Evolutionary conservation across 129 eudicot genomes (phyloP), one percentile per base, ranked within the genome.

Genomic region (Arctium minus): DNA sequence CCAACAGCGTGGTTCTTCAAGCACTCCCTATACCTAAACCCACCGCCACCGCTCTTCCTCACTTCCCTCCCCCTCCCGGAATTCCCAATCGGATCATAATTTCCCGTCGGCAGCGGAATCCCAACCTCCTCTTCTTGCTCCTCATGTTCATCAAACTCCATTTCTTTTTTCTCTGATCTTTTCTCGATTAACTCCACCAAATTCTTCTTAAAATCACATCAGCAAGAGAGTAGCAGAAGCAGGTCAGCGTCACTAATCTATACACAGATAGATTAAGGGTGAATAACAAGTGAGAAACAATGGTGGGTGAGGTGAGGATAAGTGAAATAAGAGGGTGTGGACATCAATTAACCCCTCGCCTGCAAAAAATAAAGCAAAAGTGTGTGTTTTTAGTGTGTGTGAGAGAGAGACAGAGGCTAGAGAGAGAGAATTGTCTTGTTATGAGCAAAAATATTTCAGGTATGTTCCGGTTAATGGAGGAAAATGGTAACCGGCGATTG

Each of bases 81-180:
- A 42, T 29, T 79, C 44, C 82, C 78, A 13, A 73, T 84, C 15
- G 73, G 46, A 8, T 77, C 86, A 1, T 72, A 75, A 36, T 48
- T 85, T 12, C 42, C 76, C 33, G 86, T 79, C 37, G 85, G 79
- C 17, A 72, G 72, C 70, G 85, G 92, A 77, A 82, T 82, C 79
- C 80, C 86, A 12, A 83, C 78, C 68, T 84, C 93, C 68, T 92
- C 92, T 38, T 92, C 97, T 72, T 85, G 91, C 67, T 90, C 93
- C 39, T 92, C 97, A 37, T 88, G 92, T 69, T 90, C 97, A 32
- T 90, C 91, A 53, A 87, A 88, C 83, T 90, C 94, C 97, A 92
- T 90, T 27, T 78, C 33, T 39, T 62, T 4, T 0, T 10, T 40
- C 72, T 75, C 36, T 8, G 7, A 12, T 13, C n/a, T 70, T 35